Percentiles rank a stretch among this genome's conserved stretches.
Evolutionary conservation across 345 rosid species (phyloP).

Genomic region (Bretschneidera sinensis): DNA sequence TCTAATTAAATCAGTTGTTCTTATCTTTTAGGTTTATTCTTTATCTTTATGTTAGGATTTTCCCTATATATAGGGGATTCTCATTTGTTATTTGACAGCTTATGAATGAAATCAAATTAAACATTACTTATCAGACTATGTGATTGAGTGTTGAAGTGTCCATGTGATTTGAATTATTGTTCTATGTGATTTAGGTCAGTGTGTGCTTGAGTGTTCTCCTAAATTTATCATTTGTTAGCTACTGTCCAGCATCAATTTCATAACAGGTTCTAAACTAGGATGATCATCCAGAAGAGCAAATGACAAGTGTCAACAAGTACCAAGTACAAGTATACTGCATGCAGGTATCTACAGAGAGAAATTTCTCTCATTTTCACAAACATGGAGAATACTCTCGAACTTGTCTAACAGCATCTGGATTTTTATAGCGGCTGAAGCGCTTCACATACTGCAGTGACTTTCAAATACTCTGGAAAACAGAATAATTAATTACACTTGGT

Average conservation of each 20-base stretch:
- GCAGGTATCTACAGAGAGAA: neutral
- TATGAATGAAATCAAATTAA: too few species aligned
- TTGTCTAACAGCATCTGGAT: constrained; percentile 98
- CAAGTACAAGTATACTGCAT: neutral
- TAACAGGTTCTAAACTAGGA: neutral
- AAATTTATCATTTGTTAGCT: neutral
- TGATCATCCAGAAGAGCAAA: too few species aligned
- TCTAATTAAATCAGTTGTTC: too few species aligned
- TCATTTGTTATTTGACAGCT: too few species aligned
- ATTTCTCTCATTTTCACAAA: neutral
- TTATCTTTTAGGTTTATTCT: too few species aligned
- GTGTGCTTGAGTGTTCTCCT: too few species aligned
- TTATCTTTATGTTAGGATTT: too few species aligned
- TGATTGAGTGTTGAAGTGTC: too few species aligned
- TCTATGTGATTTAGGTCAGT: too few species aligned
- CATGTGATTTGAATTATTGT: too few species aligned
- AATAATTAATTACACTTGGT: constrained; percentile 2
- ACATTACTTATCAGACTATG: too few species aligned
- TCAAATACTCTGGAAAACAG: constrained; percentile 73
- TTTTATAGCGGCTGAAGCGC: constrained; percentile 95
- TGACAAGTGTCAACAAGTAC: neutral
- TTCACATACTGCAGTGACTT: constrained; percentile 97
- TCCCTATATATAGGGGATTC: too few species aligned
- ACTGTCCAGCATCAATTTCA: neutral
- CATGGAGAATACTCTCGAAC: constrained; percentile 97